Base-by-base conservation (phyloP, 192 early-diverging fungal genomes). In the Cladochytrium replicatum region DNA sequence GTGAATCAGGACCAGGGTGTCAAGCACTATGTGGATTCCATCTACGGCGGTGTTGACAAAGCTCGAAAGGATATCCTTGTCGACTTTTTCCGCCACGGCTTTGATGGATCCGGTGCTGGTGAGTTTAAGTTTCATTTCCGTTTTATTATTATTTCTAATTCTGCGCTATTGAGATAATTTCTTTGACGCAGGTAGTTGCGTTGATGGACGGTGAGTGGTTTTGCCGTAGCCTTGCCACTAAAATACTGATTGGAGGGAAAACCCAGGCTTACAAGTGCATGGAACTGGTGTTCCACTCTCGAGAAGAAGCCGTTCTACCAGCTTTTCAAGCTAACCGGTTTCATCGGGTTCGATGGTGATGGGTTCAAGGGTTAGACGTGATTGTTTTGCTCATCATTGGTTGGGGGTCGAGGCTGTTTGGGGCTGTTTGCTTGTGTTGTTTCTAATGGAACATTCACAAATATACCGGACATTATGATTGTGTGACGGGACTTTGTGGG, bases 141-240 rank as follows among this genome's bases (percentile, higher is more conserved):
- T n/a, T n/a, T n/a, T n/a, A n/a, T n/a, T n/a, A n/a, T n/a, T n/a
- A n/a, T n/a, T n/a, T n/a, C n/a, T n/a, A 71, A 41, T 71, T 71
- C 32, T 71, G 64, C 50, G n/a, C n/a, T n/a, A n/a, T n/a, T n/a
- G n/a, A n/a, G n/a, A n/a, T n/a, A n/a, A n/a, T n/a, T n/a, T n/a
- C n/a, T n/a, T n/a, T n/a, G 88, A 91, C 50, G 93, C 91, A 23
- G 91, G 91, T 27, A 71, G 68, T 22, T 99, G 95, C 58, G 95
- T 99, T 71, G 95, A 99, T 48, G 95, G 93, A 30, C 70, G 95
- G 40, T n/a, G n/a, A n/a, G n/a, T n/a, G n/a, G n/a, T n/a, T n/a
- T 61, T 96, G 46, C 93, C 93, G 0, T 87, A 83, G 43, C 90
- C n/a, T 1, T 93, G 89, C 84, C 85, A 89, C 58, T 87, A 84